A percentile compares a stretch with the other conserved stretches of the same genome.
Evolutionary conservation across 192 early-diverging fungal genomes (phyloP).

Genomic region (Umbelopsis ramanniana): DNA sequence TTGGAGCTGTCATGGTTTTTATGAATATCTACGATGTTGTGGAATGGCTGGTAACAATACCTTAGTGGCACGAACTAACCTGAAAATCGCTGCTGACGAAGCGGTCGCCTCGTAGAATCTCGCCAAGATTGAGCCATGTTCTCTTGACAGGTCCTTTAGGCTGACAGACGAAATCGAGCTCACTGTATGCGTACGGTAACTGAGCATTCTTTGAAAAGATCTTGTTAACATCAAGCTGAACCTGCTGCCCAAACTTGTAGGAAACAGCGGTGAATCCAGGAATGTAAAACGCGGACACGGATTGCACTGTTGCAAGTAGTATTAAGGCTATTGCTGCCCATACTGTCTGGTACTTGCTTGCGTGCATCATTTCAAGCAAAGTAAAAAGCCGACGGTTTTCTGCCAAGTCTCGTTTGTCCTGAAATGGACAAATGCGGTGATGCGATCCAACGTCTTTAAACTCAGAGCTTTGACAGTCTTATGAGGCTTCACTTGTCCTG

Average conservation of each 20-base stretch:
- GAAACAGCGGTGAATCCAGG: not conserved
- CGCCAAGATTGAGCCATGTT: slow-evolving; percentile 59
- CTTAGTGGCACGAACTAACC: slow-evolving; percentile 21
- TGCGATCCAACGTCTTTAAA: not conserved
- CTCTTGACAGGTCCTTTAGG: slow-evolving; percentile 41
- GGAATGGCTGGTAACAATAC: not conserved
- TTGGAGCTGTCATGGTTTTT: slow-evolving; percentile 23
- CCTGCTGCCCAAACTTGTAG: slow-evolving; percentile 46
- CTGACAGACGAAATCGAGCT: slow-evolving; percentile 64
- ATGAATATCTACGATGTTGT: not conserved
- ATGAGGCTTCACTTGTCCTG: no score
- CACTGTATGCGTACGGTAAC: slow-evolving; percentile 67
- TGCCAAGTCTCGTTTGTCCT: not conserved
- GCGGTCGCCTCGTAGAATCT: slow-evolving; percentile 70
- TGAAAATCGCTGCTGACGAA: slow-evolving; percentile 63
- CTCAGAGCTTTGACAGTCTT: no score
- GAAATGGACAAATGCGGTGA: slow-evolving; percentile 7
- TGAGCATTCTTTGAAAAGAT: slow-evolving; percentile 68
- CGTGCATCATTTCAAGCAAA: not conserved
- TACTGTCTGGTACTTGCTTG: not conserved
- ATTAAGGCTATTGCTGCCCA: not conserved
- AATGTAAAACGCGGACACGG: slow-evolving; percentile 8
- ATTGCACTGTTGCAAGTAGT: not conserved
- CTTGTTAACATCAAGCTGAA: slow-evolving; percentile 66
- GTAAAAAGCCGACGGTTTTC: not conserved